Evolutionary conservation across 2,329 filamentous ascomycete species (phyloP).

Genomic region (Neofusicoccum kwambonambiense): DNA sequence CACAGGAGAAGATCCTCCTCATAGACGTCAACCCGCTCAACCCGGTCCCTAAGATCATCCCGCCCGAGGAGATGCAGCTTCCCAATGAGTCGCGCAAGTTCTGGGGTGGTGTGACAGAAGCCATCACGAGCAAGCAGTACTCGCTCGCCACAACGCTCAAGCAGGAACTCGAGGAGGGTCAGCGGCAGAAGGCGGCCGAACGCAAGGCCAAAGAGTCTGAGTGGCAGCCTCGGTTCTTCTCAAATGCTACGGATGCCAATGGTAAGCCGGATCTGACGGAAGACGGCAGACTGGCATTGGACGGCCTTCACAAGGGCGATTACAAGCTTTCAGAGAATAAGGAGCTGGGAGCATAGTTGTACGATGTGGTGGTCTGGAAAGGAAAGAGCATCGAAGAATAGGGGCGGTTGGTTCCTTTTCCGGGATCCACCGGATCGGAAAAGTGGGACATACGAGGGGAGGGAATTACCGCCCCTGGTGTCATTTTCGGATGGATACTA

Average conservation of each 20-base stretch:
- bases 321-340: slow-evolving; percentile 49
- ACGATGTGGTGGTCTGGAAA: no score
- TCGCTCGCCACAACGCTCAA: slow-evolving; percentile 81
- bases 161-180: slow-evolving; percentile 85
- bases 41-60: slow-evolving; percentile 75
- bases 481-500: neutral
- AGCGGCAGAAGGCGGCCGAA: slow-evolving; percentile 80
- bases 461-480: neutral
- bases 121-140: slow-evolving; percentile 81
- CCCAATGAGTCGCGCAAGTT: slow-evolving; percentile 86
- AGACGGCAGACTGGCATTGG: slow-evolving; percentile 59
- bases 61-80: slow-evolving; percentile 74
- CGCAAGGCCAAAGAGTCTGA: slow-evolving; percentile 66
- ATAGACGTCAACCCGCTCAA: slow-evolving; percentile 84
- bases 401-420: no score
- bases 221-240: slow-evolving; percentile 90
- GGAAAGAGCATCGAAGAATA: neutral
- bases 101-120: slow-evolving; percentile 84
- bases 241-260: slow-evolving; percentile 55
- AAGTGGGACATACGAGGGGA: no score
- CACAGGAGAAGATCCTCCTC: slow-evolving; percentile 62
- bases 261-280: slow-evolving; percentile 63
- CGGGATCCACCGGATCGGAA: no score
- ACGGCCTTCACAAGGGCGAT: slow-evolving; percentile 54
- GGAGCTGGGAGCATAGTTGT: slow-evolving; percentile 38